Evolutionary conservation across 192 early-diverging fungal genomes (phyloP).

Genomic region (Linnemannia elongata): DNA sequence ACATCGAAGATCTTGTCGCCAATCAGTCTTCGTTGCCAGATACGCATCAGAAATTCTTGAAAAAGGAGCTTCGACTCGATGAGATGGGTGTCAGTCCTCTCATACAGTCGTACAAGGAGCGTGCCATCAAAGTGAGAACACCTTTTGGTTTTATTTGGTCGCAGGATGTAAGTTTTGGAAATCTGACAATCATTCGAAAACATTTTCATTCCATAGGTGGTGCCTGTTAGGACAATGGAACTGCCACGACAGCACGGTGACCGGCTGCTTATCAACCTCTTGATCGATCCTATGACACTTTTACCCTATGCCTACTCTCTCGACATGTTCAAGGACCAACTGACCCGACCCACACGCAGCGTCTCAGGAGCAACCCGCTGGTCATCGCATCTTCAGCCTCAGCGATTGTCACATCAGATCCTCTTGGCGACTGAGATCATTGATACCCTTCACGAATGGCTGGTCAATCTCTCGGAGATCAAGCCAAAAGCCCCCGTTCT

Average conservation of each 20-base stretch:
- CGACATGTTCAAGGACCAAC: constrained; percentile 24
- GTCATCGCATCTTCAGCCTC: background rate
- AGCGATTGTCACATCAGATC: background rate
- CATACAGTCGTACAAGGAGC: constrained; percentile 12
- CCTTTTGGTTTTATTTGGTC: background rate
- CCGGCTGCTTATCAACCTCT: constrained; percentile 31
- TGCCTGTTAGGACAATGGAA: constrained; percentile 30
- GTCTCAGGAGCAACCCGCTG: background rate
- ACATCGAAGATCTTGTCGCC: constrained; percentile 39
- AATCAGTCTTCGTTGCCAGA: background rate
- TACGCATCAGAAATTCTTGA: background rate
- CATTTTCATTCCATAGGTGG: constrained; percentile 10
- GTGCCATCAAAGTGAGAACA: constrained; percentile 4
- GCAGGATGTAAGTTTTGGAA: background rate
- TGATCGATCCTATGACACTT: constrained; percentile 20
- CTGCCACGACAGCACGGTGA: constrained; percentile 19
- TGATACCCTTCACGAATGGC: constrained; percentile 32
- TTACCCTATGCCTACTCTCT: constrained; percentile 39
- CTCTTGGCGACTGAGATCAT: constrained; percentile 23
- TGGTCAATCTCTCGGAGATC: constrained; percentile 22
- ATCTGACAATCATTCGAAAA: background rate
- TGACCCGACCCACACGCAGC: background rate
- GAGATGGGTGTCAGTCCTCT: constrained; percentile 7
- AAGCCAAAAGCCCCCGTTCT: constrained; percentile 27
- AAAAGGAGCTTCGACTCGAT: constrained; percentile 15